Percentiles rank a stretch among this genome's conserved stretches.
Conservation (phyloP, 202 grass and related monocot genomes). For the Sporobolus alterniflorus region DNA sequence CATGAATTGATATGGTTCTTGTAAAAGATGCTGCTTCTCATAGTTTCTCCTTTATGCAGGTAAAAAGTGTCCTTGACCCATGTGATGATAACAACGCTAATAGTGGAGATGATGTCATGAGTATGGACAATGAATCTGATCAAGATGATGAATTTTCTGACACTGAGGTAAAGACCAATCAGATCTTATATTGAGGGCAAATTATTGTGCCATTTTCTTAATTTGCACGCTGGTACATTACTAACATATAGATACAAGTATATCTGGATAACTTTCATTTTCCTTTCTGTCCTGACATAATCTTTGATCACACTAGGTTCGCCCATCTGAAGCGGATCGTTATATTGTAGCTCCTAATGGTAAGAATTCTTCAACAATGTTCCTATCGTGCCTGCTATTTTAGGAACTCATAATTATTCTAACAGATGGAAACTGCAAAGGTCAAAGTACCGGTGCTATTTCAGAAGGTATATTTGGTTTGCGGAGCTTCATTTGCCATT, state of each 20-base stretch:
- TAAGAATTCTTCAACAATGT: conserved; percentile 41
- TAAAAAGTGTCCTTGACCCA: conserved; percentile 97
- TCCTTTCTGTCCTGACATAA: conserved; percentile 11
- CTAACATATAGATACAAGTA: background rate
- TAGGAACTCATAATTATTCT: conserved; percentile 32
- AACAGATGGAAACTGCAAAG: conserved; percentile 57
- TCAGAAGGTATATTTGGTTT: conserved; percentile 69
- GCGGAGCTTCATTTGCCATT: conserved; percentile 23
- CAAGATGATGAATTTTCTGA: conserved; percentile 81
- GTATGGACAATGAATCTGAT: conserved; percentile 68
- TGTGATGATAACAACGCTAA: conserved; percentile 79
- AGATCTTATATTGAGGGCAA: conserved; percentile 13
- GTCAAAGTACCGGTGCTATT: conserved; percentile 51
- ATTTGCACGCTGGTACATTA: conserved; percentile 9
- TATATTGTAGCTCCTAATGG: conserved; percentile 86
- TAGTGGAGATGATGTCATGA: conserved; percentile 75
- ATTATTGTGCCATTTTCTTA: conserved; percentile 8
- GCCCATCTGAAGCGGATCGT: conserved; percentile 64
- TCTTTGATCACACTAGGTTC: conserved; percentile 54
- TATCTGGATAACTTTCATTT: conserved; percentile 7
- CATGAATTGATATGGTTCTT: background rate
- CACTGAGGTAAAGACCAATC: conserved; percentile 71
- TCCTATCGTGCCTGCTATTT: conserved; percentile 28
- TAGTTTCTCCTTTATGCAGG: conserved; percentile 60
- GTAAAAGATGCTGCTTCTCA: conserved; percentile 26